Conservation (phyloP, 2,329 filamentous ascomycete species). For the Cladophialophora psammophila region DNA sequence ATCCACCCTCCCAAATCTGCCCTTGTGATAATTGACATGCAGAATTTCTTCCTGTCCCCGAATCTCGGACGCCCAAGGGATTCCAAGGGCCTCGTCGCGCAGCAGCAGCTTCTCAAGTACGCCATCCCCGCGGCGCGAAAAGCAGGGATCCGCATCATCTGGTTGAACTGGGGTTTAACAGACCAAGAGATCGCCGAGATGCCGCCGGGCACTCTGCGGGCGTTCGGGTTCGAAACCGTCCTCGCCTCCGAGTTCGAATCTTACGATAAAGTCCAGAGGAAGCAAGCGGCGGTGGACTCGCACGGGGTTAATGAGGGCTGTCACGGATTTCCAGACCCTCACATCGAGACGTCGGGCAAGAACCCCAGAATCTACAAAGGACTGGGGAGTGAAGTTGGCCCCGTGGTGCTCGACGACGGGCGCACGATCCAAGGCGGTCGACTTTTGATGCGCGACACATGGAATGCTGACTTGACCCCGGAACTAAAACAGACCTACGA, state of each 20-base stretch:
- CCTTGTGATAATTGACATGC: constrained; percentile 61
- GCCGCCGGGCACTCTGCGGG: constrained; percentile 58
- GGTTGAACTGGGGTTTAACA: constrained; percentile 66
- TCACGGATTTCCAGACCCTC: constrained; percentile 28
- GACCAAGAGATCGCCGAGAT: constrained; percentile 59
- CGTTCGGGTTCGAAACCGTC: constrained; percentile 56
- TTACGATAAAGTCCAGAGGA: constrained; percentile 29
- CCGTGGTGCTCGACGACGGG: constrained; percentile 43
- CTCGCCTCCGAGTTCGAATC: constrained; percentile 33
- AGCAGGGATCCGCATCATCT: constrained; percentile 59
- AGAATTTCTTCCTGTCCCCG: constrained; percentile 61
- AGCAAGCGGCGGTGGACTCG: constrained; percentile 39
- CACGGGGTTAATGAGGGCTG: constrained; percentile 40
- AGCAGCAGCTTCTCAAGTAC: constrained; percentile 52
- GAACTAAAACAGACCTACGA: constrained; percentile 53
- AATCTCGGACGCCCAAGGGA: constrained; percentile 51
- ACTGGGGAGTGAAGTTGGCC: constrained; percentile 59
- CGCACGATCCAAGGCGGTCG: constrained; percentile 42
- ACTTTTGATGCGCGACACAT: constrained; percentile 60
- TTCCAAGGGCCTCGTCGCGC: constrained; percentile 53
- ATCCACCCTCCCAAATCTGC: constrained; percentile 54
- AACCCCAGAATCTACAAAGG: constrained; percentile 46
- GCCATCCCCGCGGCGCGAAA: constrained; percentile 58
- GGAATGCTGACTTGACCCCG: constrained; percentile 63
- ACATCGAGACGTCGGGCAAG: constrained; percentile 38